A percentile compares a stretch with the other conserved stretches of the same genome.
phyloP scores from a whole-genome alignment of 345 rosid genomes.

The Dipteronia sinensis region DNA sequence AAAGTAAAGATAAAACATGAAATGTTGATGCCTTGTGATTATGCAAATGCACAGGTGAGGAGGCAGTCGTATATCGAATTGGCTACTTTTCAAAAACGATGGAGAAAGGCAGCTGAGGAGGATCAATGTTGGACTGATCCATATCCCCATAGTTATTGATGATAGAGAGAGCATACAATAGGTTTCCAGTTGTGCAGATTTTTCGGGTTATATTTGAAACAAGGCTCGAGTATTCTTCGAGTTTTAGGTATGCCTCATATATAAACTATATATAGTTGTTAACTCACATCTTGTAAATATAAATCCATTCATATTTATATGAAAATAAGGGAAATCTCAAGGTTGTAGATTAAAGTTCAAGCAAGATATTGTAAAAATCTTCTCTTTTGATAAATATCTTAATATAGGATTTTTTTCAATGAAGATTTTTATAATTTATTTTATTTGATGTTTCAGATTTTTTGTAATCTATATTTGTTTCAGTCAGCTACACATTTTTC shows the following conservation, averaged over 20 bases:
- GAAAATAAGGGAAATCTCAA: conserved; percentile 7
- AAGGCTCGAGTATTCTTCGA: background rate
- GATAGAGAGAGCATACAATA: background rate
- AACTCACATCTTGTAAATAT: conserved; percentile 1
- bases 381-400: background rate
- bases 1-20: background rate
- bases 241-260: too few species aligned
- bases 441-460: too few species aligned
- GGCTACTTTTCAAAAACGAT: conserved; percentile 45
- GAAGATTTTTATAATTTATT: too few species aligned
- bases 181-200: too few species aligned
- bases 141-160: conserved; percentile 23
- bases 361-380: background rate
- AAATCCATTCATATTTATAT: background rate
- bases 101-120: conserved; percentile 46
- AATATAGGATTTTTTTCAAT: too few species aligned
- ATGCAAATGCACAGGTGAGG: conserved; percentile 47
- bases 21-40: too few species aligned
- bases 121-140: conserved; percentile 68
- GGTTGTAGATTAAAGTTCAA: background rate
- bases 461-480: too few species aligned
- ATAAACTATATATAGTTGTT: background rate
- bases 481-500: too few species aligned
- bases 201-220: background rate
- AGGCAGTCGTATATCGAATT: conserved; percentile 59